Evolutionary conservation across 2,329 filamentous ascomycete species (phyloP).

Genomic region (Lasiodiplodia theobromae): DNA sequence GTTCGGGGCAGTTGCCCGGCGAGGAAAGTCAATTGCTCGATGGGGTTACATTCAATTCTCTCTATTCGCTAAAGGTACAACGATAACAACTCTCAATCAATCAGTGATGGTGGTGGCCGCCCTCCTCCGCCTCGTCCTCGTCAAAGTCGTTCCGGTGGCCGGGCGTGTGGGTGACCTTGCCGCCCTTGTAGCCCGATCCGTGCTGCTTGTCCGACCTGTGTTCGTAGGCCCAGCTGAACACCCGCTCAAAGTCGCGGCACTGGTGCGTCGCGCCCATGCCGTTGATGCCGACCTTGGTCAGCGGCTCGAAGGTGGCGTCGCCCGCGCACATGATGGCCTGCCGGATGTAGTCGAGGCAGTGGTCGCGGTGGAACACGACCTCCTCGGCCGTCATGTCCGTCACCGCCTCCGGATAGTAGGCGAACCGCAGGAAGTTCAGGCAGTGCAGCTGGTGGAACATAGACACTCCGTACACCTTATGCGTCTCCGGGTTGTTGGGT

Average conservation of each 20-base stretch:
- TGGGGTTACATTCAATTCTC: too few species aligned
- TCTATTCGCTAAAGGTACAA: neutral
- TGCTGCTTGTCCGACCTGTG: constrained; percentile 9
- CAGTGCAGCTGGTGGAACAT: constrained; percentile 44
- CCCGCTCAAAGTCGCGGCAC: constrained; percentile 14
- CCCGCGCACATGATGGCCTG: constrained; percentile 30
- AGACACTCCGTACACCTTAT: constrained; percentile 32
- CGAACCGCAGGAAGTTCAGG: constrained; percentile 43
- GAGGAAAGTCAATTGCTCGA: too few species aligned
- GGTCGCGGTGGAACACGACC: constrained; percentile 17
- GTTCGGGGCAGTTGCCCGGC: neutral
- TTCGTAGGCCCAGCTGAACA: constrained; percentile 26
- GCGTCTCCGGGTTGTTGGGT: neutral
- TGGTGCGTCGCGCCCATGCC: constrained; percentile 18
- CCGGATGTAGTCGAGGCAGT: constrained; percentile 31
- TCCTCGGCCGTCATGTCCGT: neutral
- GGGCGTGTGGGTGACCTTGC: constrained; percentile 18
- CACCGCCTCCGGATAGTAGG: constrained; percentile 35
- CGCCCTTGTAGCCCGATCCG: constrained; percentile 1
- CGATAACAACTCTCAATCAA: neutral
- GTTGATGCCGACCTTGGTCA: constrained; percentile 4
- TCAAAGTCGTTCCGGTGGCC: constrained; percentile 13
- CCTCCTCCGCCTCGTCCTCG: neutral
- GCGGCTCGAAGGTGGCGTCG: constrained; percentile 29
- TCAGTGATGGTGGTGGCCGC: neutral